Conservation (phyloP, 2,329 filamentous ascomycete species). For the Claviceps citrina region DNA sequence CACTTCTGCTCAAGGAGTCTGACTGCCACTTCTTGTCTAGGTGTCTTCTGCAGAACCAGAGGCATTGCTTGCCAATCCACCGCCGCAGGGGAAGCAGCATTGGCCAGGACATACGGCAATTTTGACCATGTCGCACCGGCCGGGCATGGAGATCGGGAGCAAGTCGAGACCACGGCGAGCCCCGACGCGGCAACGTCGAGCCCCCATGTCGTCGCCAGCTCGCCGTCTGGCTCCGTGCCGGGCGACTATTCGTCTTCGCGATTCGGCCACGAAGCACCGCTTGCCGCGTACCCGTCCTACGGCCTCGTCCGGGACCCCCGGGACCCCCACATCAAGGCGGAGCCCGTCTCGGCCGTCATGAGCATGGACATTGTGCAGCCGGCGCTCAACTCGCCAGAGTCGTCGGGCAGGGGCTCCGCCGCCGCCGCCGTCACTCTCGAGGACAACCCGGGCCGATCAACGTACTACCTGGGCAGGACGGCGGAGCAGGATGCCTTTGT, state of each 20-base stretch:
- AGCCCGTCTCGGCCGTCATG: constrained; percentile 1
- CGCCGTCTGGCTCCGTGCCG: constrained; percentile 1
- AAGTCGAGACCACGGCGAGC: not conserved
- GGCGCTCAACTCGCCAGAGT: constrained; percentile 6
- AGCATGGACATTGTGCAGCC: constrained; percentile 7
- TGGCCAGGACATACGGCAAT: not conserved
- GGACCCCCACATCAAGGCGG: not conserved
- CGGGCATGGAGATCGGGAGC: not conserved
- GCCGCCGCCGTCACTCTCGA: constrained; percentile 23
- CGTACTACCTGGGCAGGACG: constrained; percentile 29
- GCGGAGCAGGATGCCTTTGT: constrained; percentile 32
- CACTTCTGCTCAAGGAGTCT: no score
- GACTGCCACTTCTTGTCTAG: constrained; percentile 9
- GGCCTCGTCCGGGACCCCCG: no score
- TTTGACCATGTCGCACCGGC: constrained; percentile 1
- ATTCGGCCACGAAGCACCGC: not conserved
- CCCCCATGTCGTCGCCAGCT: not conserved
- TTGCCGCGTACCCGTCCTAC: not conserved
- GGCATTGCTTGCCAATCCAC: constrained; percentile 20
- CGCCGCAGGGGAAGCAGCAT: constrained; percentile 5
- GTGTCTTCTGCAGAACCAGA: constrained; percentile 20
- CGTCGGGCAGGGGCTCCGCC: not conserved
- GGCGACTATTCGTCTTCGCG: constrained; percentile 3
- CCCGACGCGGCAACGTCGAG: constrained; percentile 5
- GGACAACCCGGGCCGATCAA: constrained; percentile 25